phyloP scores from a whole-genome alignment of 1,284 basidiomycete species.

The Ustilago bromivora region DNA sequence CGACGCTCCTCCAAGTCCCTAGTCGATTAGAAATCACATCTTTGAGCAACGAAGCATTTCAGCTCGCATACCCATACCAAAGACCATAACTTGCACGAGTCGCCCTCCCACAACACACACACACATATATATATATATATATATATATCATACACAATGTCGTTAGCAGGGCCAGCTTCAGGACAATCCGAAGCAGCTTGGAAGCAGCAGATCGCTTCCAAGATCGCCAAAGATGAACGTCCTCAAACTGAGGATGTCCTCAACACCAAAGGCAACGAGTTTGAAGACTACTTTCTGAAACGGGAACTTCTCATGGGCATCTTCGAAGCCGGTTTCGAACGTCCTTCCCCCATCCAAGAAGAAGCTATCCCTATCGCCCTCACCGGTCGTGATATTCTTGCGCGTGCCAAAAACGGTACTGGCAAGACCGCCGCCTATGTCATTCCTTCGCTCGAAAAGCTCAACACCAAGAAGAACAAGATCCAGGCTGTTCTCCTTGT shows the following conservation, averaged over 20 bases:
- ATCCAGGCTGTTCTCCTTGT: slow-evolving; percentile 77
- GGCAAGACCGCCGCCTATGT: slow-evolving; percentile 96
- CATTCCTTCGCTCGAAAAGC: slow-evolving; percentile 93
- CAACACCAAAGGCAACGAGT: slow-evolving; percentile 69
- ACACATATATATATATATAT: background rate
- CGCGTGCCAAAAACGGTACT: slow-evolving; percentile 74
- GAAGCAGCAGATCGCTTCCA: slow-evolving; percentile 54
- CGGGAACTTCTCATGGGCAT: slow-evolving; percentile 70
- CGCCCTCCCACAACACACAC: slow-evolving; percentile 1
- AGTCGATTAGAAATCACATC: slow-evolving; percentile 8
- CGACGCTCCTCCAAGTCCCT: background rate
- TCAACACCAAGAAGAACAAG: slow-evolving; percentile 86
- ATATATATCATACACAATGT: slow-evolving; percentile 33
- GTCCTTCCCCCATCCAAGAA: slow-evolving; percentile 97
- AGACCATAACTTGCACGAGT: background rate
- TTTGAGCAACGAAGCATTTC: background rate
- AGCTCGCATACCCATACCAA: slow-evolving; percentile 10
- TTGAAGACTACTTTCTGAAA: slow-evolving; percentile 69
- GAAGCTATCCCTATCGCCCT: slow-evolving; percentile 75
- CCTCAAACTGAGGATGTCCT: slow-evolving; percentile 69
- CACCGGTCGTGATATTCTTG: slow-evolving; percentile 81
- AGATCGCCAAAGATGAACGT: slow-evolving; percentile 61
- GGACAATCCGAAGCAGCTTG: slow-evolving; percentile 59
- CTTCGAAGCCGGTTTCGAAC: slow-evolving; percentile 78
- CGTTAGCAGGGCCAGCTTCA: slow-evolving; percentile 57